phyloP scores from a whole-genome alignment of 108 stramenopile genomes.

The Aurantiochytrium sp. region DNA sequence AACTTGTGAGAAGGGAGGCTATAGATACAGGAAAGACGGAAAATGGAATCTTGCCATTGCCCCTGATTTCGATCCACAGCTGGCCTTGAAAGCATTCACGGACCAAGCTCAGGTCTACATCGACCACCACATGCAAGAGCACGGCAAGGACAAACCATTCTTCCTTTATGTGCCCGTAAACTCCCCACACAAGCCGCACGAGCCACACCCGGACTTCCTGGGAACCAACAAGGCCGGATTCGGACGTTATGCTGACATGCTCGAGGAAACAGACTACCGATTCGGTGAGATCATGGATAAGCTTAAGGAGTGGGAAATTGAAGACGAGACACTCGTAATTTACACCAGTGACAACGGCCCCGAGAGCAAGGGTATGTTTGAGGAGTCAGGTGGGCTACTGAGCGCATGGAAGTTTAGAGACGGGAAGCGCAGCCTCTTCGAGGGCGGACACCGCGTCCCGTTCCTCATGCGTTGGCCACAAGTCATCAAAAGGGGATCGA shows the following conservation, averaged over 20 bases:
- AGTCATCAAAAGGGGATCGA: neutral
- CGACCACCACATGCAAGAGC: neutral
- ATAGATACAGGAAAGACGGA: too few relatives aligned
- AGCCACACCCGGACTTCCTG: neutral
- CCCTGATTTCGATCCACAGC: too few relatives aligned
- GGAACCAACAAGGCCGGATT: neutral
- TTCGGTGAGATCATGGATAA: neutral
- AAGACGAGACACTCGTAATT: neutral
- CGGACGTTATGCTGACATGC: neutral
- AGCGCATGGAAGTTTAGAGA: neutral
- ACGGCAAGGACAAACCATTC: neutral
- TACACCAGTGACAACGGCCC: neutral
- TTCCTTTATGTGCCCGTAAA: neutral
- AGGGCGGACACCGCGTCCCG: neutral
- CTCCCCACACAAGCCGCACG: neutral
- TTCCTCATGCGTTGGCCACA: neutral
- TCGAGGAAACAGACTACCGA: neutral
- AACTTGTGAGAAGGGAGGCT: too few relatives aligned
- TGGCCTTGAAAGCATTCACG: too few relatives aligned
- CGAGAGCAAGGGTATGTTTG: neutral
- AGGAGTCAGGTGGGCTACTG: neutral
- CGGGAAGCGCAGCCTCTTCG: neutral
- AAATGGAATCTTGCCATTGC: too few relatives aligned
- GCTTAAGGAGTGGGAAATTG: neutral
- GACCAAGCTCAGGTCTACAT: neutral